Evolutionary conservation across 352 stramenopile genomes (phyloP), one percentile per base, ranked within the genome.

Genomic region (Phytophthora europaea): DNA sequence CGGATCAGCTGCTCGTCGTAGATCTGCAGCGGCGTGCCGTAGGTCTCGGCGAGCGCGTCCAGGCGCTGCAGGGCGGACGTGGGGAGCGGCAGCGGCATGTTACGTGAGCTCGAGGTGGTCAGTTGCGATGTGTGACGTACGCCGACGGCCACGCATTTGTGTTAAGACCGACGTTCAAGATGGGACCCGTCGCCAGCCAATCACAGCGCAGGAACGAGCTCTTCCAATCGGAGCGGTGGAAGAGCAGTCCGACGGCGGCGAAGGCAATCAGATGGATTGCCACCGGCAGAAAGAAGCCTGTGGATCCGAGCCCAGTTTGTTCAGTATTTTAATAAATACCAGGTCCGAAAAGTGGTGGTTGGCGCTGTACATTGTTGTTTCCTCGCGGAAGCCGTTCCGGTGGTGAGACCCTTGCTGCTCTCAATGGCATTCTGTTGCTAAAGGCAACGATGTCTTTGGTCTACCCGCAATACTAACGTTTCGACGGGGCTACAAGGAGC

Each of bases 1-100:
- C 87, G 86, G 65, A 97, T 97, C 65, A 89, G 67, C 67, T 90
- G 79, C 70, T 95, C 91, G 70, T 96, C 89, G 76, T 97, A 97
- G 61, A 97, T 66, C 85, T 97, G 91, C 75, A 96, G 82, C 51
- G 91, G 91, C 26, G 91, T 97, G 70, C 85, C 91, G 67, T 94
- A 96, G 23, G 79, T 90, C 31, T 79, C 81, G 45, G 82, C 83
- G 16, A 97, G 85, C 63, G 81, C 57, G 70, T 94, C 87, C 31
- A 97, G 85, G 38, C 78, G 73, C 67, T 85, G 50, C 53, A 83
- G 59, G 7, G 82, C 73, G 66, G 71, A 73, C 10, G 73, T 67
- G 16, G 74, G 83, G 31, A 91, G 78, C 34, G 83, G 80, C 45
- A 92, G 64, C 73, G 85, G 85, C 85, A 92, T 92, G 9, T 50